These are phyloP conservation scores for Trichosporon asahii DNA, from an alignment of 1,284 basidiomycete species.

Conservation along the genomic window DNA sequence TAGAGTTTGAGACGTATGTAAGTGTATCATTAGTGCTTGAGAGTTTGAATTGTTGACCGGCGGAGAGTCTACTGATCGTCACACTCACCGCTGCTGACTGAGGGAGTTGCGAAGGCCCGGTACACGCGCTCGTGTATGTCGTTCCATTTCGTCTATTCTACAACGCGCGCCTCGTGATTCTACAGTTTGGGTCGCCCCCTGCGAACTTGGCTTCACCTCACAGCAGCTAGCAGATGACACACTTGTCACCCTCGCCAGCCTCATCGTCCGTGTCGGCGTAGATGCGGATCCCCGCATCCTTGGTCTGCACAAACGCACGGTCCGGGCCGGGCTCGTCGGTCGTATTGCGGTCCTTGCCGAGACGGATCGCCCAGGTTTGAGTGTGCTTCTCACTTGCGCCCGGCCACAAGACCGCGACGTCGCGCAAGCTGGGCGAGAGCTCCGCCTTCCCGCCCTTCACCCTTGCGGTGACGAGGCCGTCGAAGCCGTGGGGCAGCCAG, in stretches of 20 bases:
- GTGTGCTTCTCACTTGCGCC: background rate
- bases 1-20: background rate
- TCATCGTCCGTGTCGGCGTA: background rate
- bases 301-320: background rate
- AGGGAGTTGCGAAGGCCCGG: no score
- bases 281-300: background rate
- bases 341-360: background rate
- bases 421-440: background rate
- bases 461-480: background rate
- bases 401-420: background rate
- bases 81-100: background rate
- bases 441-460: background rate
- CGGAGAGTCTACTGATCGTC: no score
- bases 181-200: no score
- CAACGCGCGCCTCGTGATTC: no score
- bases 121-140: no score
- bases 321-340: background rate
- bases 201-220: no score
- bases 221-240: no score
- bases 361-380: background rate
- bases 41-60: no score
- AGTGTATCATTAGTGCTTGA: conserved; percentile 4
- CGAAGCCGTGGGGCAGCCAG: background rate
- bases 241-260: background rate
- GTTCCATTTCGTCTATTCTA: no score